Base-by-base conservation (phyloP, 1,139 yeast genomes). In the Candida sp. region DNA sequence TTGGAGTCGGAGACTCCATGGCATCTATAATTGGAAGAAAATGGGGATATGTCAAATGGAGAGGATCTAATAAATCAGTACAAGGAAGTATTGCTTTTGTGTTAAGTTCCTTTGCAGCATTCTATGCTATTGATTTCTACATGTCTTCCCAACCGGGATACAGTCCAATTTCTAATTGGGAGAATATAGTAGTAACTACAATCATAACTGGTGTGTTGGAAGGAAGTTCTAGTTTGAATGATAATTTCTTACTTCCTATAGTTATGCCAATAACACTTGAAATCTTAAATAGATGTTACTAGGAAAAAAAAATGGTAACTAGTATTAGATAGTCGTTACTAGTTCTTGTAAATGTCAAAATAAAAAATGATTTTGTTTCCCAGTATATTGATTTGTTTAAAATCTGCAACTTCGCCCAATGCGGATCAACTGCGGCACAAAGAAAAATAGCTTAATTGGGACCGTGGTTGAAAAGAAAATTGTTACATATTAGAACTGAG, bases 11-110 rank as follows among this genome's bases (percentile, higher is more conserved):
- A 12, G 95, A 86, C 56, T 72, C 93, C 0, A 58, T 73, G 43
- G 95, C 95, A 0, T 82, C 89, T 0, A 70, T 84, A 11, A 55
- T 85, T 33, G 95, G 95, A 7, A 73, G 77, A 45, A 61, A 69
- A 33, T 73, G 66, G 47, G 95, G 95, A 8, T 54, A 66, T 8
- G 54, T 61, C 41, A 70, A 74, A 43, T 81, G 87, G 81, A 77
- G 71, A 42, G 82, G 79, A 9, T 64, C 79, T 11, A 61, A 70
- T 6, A 85, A 85, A 56, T 75, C 90, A 0, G 51, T 82, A 3
- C 89, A 85, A 57, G 95, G 95, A 0, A 72, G 89, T 0, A 29
- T 73, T 15, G 84, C 87, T 0, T 86, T 84, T 56, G 59, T 79
- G 6, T 43, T 71, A 1, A 71, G 75, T 7, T 72, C 77, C 1